Evolutionary conservation across 441 rosid species (phyloP), one percentile per base, ranked within the genome.

Genomic region (Isatis lusitanica): DNA sequence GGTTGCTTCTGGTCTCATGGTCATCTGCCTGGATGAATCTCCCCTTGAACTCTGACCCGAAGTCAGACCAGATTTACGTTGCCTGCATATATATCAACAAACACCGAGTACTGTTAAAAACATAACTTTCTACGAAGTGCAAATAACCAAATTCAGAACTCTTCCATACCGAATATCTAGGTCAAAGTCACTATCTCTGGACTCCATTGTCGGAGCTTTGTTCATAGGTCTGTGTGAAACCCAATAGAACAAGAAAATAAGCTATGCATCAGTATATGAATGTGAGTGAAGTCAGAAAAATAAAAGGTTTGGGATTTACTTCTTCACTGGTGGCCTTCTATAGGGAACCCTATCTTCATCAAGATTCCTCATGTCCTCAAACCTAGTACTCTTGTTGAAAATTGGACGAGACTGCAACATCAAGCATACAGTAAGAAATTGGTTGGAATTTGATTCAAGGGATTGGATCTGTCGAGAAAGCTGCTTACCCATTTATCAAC

Each of bases 381-480:
- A 95, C 84, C 98, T 88, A 61, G 99, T 94, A 71, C 98, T 92
- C 93, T 94, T 92, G 68, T 90, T 94, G 76, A 94, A 94, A 74
- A 94, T 90, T 6, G 99, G 98, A 30, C 98, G 96, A 86, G 96
- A 89, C 99, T 94, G 87, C 83, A 90, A 60, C 17, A 67, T 13
- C 26, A 60, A 67, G 61, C 21, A 77, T 12, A 52, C 21, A 61
- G 46, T 78, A 55, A 78, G 71, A 30, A 38, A 55, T 62, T 13
- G 16, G 4, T n/a, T 72, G 40, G 16, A 51, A 36, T 60, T 17
- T 2, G 6, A 15, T 28, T 44, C 35, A 6, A 63, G 6, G 9
- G 52, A 50, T 6, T 63, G 28, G 56, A 61, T 71, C 28, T 36
- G 12, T 50, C 6, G 53, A 16, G 35, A 57, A 52, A 48, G 35